Evolutionary conservation across 1,139 yeast species (phyloP).

Genomic region (Suhomyces guaymorum): DNA sequence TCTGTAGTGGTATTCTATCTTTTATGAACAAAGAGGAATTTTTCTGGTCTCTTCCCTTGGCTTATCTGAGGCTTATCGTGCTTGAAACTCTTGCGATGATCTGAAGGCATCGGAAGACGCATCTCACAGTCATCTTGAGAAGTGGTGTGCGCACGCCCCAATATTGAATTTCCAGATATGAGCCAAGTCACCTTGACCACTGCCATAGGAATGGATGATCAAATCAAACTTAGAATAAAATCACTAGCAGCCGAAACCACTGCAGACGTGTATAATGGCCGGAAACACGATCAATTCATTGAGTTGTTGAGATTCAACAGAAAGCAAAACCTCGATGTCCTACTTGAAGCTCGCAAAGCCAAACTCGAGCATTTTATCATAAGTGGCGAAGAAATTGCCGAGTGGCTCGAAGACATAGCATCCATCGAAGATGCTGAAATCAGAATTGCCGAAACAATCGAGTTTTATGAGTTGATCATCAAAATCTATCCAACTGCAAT

Average conservation of each 20-base stretch:
- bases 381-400: constrained; percentile 24
- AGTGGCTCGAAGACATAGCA: constrained; percentile 29
- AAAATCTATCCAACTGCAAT: constrained; percentile 17
- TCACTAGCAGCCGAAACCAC: constrained; percentile 8
- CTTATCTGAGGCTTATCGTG: no score
- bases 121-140: no score
- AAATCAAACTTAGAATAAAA: background rate
- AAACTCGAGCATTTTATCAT: constrained; percentile 26
- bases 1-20: no score
- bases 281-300: constrained; percentile 20
- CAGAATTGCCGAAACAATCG: constrained; percentile 15
- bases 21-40: no score
- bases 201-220: constrained; percentile 5
- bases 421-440: constrained; percentile 16
- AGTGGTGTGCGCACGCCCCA: constrained; percentile 2
- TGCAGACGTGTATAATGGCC: constrained; percentile 17
- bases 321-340: constrained; percentile 1
- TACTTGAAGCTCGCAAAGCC: constrained; percentile 7
- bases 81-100: no score
- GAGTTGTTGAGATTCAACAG: constrained; percentile 8
- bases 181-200: no score
- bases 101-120: no score
- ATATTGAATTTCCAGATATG: no score
- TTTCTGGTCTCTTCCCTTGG: background rate
- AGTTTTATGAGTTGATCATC: constrained; percentile 20